phyloP scores from a whole-genome alignment of 2,329 filamentous ascomycete species.

The Botrytis aclada region DNA sequence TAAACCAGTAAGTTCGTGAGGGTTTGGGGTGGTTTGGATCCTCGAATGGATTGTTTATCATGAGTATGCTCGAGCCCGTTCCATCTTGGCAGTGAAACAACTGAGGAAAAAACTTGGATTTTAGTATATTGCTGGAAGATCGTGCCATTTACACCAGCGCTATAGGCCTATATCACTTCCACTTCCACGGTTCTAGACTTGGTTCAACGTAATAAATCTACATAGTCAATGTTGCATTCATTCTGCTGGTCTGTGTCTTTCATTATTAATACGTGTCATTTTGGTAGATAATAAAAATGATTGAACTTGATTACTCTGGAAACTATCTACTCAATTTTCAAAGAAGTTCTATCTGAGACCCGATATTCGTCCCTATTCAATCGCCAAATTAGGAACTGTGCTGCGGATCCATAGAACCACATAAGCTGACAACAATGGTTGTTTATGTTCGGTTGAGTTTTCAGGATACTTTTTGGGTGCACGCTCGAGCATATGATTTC shows the following conservation, averaged over 20 bases:
- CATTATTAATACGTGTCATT: neutral
- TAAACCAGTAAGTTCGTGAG: neutral
- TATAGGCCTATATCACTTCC: neutral
- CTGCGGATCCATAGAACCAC: neutral
- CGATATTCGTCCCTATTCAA: neutral
- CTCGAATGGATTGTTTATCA: neutral
- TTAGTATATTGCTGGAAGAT: neutral
- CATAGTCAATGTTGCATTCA: neutral
- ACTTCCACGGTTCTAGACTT: neutral
- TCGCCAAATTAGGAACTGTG: neutral
- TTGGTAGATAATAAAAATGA: neutral
- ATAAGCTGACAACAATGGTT: neutral
- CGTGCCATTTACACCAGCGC: neutral
- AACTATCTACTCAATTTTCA: neutral
- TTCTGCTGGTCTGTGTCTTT: neutral
- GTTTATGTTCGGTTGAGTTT: neutral
- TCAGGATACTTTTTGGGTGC: neutral
- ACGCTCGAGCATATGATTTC: neutral
- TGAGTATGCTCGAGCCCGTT: too few relatives aligned
- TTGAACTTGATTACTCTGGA: neutral
- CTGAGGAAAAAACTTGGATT: fast-evolving
- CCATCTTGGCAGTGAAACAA: neutral
- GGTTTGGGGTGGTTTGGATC: neutral
- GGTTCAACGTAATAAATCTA: neutral
- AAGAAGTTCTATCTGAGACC: neutral